Evolutionary conservation across 352 stramenopile genomes (phyloP).

Genomic region (Achlya hypogyna): DNA sequence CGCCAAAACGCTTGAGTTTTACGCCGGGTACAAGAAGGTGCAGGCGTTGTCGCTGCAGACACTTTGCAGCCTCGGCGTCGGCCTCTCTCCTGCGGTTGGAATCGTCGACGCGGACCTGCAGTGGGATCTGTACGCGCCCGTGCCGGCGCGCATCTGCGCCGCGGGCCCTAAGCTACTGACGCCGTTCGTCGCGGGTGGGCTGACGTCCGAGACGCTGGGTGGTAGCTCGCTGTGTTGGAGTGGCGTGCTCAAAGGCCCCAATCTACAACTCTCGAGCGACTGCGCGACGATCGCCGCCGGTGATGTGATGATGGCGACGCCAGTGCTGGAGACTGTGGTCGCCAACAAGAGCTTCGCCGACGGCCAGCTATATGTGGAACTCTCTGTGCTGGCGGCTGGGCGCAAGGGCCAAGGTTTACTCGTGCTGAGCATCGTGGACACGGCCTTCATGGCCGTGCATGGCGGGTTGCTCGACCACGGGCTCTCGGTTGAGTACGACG

Average conservation of each 20-base stretch:
- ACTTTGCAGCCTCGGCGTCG: constrained; percentile 21
- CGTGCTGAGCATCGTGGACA: constrained; percentile 13
- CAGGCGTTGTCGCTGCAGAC: constrained; percentile 27
- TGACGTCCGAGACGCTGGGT: constrained; percentile 48
- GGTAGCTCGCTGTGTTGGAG: constrained; percentile 54
- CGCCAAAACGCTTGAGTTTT: constrained; percentile 56
- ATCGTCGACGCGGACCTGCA: constrained; percentile 46
- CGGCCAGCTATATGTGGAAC: constrained; percentile 14
- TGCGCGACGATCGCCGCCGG: constrained; percentile 47
- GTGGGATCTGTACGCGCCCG: constrained; percentile 46
- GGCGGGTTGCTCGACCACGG: background rate
- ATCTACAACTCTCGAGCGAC: constrained; percentile 39
- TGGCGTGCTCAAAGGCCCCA: constrained; percentile 39
- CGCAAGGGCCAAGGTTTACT: background rate
- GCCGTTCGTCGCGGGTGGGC: constrained; percentile 49
- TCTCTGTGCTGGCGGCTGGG: background rate
- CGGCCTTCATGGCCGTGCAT: background rate
- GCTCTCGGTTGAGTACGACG: constrained; percentile 27
- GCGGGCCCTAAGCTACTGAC: constrained; percentile 48
- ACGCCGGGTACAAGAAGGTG: constrained; percentile 29
- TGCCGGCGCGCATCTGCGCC: constrained; percentile 46
- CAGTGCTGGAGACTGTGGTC: constrained; percentile 2
- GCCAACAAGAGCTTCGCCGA: constrained; percentile 15
- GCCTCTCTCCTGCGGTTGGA: constrained; percentile 49
- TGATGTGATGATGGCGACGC: constrained; percentile 24